Evolutionary conservation across 2,329 filamentous ascomycete genomes (phyloP).

Genomic region (Ceratocystis cubensis): DNA sequence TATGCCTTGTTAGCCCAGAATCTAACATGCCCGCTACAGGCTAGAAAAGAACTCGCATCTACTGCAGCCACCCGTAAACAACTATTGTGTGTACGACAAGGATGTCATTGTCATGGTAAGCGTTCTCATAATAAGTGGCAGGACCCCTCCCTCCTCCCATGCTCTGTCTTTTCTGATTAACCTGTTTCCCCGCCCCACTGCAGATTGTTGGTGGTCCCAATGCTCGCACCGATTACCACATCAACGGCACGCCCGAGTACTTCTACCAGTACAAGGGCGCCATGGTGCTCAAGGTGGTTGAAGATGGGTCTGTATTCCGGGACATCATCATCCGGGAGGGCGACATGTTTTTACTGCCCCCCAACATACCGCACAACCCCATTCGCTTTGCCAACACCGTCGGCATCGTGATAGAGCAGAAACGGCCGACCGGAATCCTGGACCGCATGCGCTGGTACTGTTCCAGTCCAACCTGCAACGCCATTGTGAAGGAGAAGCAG

Average conservation of each 20-base stretch:
- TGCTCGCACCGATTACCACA: conserved; percentile 93
- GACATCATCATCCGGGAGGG: conserved; percentile 87
- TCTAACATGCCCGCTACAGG: conserved; percentile 38
- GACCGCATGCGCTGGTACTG: conserved; percentile 93
- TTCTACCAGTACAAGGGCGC: conserved; percentile 93
- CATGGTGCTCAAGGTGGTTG: conserved; percentile 88
- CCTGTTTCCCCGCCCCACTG: neutral
- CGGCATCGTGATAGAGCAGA: conserved; percentile 85
- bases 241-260: conserved; percentile 92
- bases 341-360: conserved; percentile 82
- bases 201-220: conserved; percentile 92
- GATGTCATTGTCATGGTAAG: conserved; percentile 67
- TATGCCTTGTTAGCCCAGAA: neutral
- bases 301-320: conserved; percentile 58
- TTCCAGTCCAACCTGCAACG: conserved; percentile 41
- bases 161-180: conserved; percentile 12
- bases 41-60: conserved; percentile 84
- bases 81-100: conserved; percentile 90
- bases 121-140: neutral
- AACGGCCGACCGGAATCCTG: conserved; percentile 52
- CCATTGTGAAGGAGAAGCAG: conserved; percentile 68
- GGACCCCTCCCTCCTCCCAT: neutral
- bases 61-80: conserved; percentile 87
- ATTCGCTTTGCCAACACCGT: conserved; percentile 88
- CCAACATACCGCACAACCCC: conserved; percentile 94